Percentiles rank a stretch among this genome's conserved stretches.
phyloP scores from a whole-genome alignment of 257 asterid genomes.

The Solanum ossicruentum region DNA sequence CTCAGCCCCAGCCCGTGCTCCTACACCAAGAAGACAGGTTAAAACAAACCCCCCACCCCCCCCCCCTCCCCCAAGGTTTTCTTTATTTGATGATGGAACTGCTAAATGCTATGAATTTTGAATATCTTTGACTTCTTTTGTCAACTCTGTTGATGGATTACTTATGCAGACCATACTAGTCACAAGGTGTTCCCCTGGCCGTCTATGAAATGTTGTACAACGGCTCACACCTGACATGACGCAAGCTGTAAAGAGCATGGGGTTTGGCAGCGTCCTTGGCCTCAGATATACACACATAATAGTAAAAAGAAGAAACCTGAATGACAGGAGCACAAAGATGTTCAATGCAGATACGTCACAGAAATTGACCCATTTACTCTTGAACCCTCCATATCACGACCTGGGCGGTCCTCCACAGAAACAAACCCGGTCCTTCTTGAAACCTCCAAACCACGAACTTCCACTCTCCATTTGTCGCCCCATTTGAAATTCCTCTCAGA shows the following conservation, averaged over 20 bases:
- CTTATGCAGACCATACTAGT: conserved; percentile 80
- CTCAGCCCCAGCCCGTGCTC: no score
- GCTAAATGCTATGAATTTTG: not conserved
- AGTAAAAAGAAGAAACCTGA: conserved; percentile 22
- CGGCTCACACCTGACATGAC: conserved; percentile 71
- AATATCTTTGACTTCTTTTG: conserved; percentile 3
- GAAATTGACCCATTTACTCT: not conserved
- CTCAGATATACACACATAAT: conserved; percentile 34
- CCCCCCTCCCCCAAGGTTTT: not conserved
- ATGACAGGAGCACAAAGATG: conserved; percentile 47
- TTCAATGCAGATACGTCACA: conserved; percentile 38
- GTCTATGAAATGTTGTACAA: conserved; percentile 68
- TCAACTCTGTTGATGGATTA: not conserved
- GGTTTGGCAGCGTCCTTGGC: conserved; percentile 89
- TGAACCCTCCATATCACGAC: not conserved
- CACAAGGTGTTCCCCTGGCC: conserved; percentile 97
- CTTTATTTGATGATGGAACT: not conserved
- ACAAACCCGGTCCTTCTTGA: conserved; percentile 2
- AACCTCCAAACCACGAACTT: not conserved
- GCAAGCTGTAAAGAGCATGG: conserved; percentile 88
- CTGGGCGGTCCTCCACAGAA: not conserved
- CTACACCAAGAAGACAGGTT: no score
- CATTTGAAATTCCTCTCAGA: not conserved
- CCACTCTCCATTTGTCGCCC: not conserved
- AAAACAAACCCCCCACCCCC: no score